phyloP scores from a whole-genome alignment of 805 yeast species.

The Candida xiaguanensis region DNA sequence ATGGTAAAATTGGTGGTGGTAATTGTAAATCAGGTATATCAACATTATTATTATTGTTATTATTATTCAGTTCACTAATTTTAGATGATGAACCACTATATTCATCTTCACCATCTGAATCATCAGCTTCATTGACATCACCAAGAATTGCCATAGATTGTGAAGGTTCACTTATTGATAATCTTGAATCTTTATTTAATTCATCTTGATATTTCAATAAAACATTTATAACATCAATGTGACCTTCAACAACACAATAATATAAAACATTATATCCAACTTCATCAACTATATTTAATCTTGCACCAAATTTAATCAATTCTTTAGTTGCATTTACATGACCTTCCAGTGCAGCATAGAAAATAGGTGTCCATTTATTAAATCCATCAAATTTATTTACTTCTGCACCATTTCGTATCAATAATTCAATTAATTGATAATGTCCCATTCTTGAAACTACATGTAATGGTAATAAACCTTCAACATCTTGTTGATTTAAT shows the following conservation, averaged over 20 bases:
- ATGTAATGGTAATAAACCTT: slow-evolving; percentile 85
- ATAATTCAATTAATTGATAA: slow-evolving; percentile 58
- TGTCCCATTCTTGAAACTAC: slow-evolving; percentile 86
- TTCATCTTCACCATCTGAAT: slow-evolving; percentile 16
- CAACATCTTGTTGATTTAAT: slow-evolving; percentile 67
- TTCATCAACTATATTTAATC: slow-evolving; percentile 65
- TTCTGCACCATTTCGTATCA: slow-evolving; percentile 67
- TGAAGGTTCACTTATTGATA: background rate
- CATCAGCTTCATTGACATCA: slow-evolving; percentile 11
- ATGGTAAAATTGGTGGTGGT: slow-evolving; percentile 95
- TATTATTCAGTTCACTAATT: background rate
- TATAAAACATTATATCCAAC: slow-evolving; percentile 77
- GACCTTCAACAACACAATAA: slow-evolving; percentile 94
- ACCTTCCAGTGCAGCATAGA: slow-evolving; percentile 87
- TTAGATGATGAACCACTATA: slow-evolving; percentile 26
- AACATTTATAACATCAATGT: slow-evolving; percentile 72
- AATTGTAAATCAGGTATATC: slow-evolving; percentile 84
- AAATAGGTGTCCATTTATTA: slow-evolving; percentile 91
- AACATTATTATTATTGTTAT: slow-evolving; percentile 46
- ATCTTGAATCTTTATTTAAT: background rate
- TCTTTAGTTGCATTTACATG: slow-evolving; percentile 66
- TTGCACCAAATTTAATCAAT: slow-evolving; percentile 71
- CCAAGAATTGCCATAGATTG: slow-evolving; percentile 24
- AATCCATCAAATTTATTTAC: slow-evolving; percentile 79
- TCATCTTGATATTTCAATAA: slow-evolving; percentile 41